Base-by-base conservation (phyloP, 176 grass and related monocot genomes). In the Juncus effusus region DNA sequence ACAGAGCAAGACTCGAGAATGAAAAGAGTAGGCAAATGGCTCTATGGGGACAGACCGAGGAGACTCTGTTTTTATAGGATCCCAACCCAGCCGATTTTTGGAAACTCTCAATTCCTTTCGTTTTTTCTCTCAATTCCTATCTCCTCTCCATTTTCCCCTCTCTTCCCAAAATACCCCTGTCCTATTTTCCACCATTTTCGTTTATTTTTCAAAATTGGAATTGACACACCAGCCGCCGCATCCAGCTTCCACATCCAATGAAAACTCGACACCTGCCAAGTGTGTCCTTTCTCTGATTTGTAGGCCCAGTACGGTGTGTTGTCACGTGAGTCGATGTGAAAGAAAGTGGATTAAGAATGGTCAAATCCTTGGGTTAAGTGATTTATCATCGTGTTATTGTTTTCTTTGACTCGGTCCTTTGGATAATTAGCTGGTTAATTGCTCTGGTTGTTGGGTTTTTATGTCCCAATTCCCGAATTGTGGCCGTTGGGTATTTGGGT, bases 51-150 rank as follows among this genome's bases (percentile, higher is more conserved):
- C 51, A 67, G 59, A 40, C n/a, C 42, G 57, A 41, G 50, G 16
- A 59, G 69, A 15, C 59, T 36, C 63, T 75, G 14, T 3, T 65
- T 89, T 86, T 95, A 86, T 95, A 90, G 79, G 77, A 81, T 81
- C 57, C 35, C 36, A 36, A 71, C 19, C 66, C 16, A 9, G 51
- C 69, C 79, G 60, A 69, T 73, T 81, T 83, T 72, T 11, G 73
- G 66, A 83, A 86, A 42, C 67, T 44, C 3, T 12, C 54, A 56
- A 14, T 8, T 41, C 54, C 54, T 50, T 66, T 75, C 63, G 3
- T 69, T 77, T 69, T 56, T 40, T 62, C 64, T 3, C 55, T 47
- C 5, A 54, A 69, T 70, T 14, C 56, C 12, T 2, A 56, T 38
- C 11, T 79, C 42, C 59, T 47, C 8, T 8, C 4, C 12, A 59